phyloP scores from a whole-genome alignment of 2,329 filamentous ascomycete genomes.

The Clathrospora elynae region DNA sequence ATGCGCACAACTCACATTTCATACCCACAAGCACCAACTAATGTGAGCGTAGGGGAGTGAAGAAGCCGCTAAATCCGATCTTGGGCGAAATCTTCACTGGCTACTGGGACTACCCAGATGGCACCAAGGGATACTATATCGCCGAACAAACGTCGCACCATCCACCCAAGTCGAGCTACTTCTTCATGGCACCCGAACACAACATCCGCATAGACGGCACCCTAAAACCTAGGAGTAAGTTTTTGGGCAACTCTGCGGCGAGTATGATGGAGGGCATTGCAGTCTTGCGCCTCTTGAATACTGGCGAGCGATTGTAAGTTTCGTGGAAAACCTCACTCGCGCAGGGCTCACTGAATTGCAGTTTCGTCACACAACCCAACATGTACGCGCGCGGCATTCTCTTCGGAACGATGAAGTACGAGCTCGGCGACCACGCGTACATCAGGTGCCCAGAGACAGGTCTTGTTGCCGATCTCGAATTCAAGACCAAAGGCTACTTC shows the following conservation, averaged over 20 bases:
- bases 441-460: constrained; percentile 88
- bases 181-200: constrained; percentile 95
- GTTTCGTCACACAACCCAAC: constrained; percentile 93
- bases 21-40: constrained; percentile 27
- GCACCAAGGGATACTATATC: constrained; percentile 90
- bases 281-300: constrained; percentile 80
- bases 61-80: constrained; percentile 96
- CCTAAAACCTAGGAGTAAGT: constrained; percentile 91
- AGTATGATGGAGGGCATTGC: constrained; percentile 98
- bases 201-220: constrained; percentile 94
- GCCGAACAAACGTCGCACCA: constrained; percentile 98
- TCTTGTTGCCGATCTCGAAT: constrained; percentile 88
- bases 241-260: constrained; percentile 94
- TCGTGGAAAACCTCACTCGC: background rate
- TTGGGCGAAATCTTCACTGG: constrained; percentile 93
- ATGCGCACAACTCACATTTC: constrained; percentile 49
- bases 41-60: constrained; percentile 73
- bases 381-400: constrained; percentile 98
- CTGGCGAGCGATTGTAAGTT: constrained; percentile 83
- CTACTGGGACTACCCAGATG: constrained; percentile 90
- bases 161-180: constrained; percentile 98
- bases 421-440: constrained; percentile 93
- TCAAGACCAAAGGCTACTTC: constrained; percentile 98
- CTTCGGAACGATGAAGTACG: constrained; percentile 99
- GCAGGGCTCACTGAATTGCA: constrained; percentile 46